Conservation (phyloP, 768 basidiomycete genomes). For the Exsudoporus frostii region DNA sequence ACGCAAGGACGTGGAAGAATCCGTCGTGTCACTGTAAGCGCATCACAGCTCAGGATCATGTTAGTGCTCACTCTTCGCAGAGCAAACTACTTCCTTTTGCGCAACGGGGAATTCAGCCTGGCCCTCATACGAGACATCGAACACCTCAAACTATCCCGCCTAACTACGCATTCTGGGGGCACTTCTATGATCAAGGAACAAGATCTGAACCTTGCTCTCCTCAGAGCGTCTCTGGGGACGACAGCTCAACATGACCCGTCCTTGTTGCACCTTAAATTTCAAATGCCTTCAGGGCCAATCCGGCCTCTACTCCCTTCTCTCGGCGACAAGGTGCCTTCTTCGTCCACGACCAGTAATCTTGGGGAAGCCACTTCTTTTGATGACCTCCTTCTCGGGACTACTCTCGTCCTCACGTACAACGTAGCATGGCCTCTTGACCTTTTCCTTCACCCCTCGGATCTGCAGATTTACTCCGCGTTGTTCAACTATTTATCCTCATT, state of each 20-base stretch:
- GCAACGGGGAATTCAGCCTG: constrained; percentile 84
- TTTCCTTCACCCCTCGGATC: constrained; percentile 74
- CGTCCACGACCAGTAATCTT: constrained; percentile 35
- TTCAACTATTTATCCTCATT: constrained; percentile 83
- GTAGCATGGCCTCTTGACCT: constrained; percentile 89
- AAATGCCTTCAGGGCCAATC: constrained; percentile 76
- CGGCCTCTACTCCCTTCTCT: constrained; percentile 81
- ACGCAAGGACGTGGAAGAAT: constrained; percentile 74
- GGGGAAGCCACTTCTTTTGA: constrained; percentile 56
- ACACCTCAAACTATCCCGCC: constrained; percentile 72
- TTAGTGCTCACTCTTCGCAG: constrained; percentile 37
- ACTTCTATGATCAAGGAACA: constrained; percentile 85
- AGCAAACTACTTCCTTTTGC: constrained; percentile 82
- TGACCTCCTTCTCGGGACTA: constrained; percentile 76
- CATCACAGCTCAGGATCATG: not conserved
- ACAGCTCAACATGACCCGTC: constrained; percentile 83
- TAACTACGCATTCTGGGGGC: constrained; percentile 62
- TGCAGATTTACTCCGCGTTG: constrained; percentile 69
- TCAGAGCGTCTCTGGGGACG: constrained; percentile 86
- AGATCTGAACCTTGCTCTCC: constrained; percentile 81
- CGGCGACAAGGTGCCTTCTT: constrained; percentile 39
- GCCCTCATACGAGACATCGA: constrained; percentile 86
- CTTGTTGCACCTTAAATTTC: constrained; percentile 69
- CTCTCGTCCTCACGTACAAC: constrained; percentile 63
- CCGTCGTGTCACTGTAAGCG: constrained; percentile 80